These are phyloP conservation scores for Trichosporon ovoides DNA, from an alignment of 1,284 basidiomycete genomes.

Conservation along the genomic window DNA sequence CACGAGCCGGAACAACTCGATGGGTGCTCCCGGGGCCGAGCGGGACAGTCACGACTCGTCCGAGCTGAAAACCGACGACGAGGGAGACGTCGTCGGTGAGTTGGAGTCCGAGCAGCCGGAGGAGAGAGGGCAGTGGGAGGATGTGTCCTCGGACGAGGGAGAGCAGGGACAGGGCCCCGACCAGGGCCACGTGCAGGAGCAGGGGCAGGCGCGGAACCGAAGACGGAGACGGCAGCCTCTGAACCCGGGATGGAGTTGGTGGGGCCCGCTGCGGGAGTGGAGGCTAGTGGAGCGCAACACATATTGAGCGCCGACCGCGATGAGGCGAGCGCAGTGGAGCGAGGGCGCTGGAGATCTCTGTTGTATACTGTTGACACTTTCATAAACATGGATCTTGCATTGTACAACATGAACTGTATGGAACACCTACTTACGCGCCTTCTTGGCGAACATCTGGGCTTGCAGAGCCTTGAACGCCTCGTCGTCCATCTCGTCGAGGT, in stretches of 20 bases:
- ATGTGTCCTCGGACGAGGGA: conserved; percentile 9
- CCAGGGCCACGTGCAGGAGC: too few species aligned
- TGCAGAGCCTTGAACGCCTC: conserved; percentile 44
- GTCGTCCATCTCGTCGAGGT: conserved; percentile 39
- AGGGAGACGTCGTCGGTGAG: conserved; percentile 5
- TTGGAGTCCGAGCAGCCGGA: not conserved
- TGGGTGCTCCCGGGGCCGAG: not conserved
- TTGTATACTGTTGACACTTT: too few species aligned
- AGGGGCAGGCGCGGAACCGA: not conserved
- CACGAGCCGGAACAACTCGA: not conserved
- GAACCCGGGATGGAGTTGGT: conserved; percentile 41
- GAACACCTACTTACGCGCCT: not conserved
- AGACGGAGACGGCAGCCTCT: not conserved
- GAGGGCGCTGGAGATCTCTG: too few species aligned
- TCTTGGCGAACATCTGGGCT: conserved; percentile 40
- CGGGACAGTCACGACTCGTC: not conserved
- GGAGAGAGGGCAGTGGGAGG: conserved; percentile 12
- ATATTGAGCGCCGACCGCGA: conserved; percentile 11
- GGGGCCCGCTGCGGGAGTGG: conserved; percentile 46
- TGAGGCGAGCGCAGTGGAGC: too few species aligned
- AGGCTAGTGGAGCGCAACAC: conserved; percentile 32
- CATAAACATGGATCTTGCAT: not conserved
- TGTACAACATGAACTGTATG: not conserved
- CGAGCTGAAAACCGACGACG: conserved; percentile 4
- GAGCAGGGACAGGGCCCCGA: too few species aligned